Conservation (phyloP, 139 green algal species). For the Coelastrella sp. region DNA sequence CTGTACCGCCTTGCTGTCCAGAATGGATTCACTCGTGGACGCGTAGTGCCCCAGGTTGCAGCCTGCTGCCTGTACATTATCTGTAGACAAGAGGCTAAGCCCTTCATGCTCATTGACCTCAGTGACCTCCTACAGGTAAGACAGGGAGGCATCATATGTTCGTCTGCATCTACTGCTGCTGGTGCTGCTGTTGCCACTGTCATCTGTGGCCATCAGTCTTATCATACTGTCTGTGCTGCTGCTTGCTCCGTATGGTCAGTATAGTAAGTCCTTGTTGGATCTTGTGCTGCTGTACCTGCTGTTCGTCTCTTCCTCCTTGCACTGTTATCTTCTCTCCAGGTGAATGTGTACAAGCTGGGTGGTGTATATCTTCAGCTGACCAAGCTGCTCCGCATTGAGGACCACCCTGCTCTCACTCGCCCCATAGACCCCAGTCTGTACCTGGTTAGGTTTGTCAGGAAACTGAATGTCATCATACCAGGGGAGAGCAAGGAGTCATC, state of each 20-base stretch:
- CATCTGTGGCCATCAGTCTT: neutral
- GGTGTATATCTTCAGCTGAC: conserved; percentile 94
- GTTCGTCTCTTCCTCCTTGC: too few species aligned
- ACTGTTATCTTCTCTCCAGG: neutral
- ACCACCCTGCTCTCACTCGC: conserved; percentile 85
- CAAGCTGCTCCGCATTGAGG: conserved; percentile 88
- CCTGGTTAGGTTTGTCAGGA: conserved; percentile 93
- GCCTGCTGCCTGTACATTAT: conserved; percentile 96
- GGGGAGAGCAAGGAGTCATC: neutral
- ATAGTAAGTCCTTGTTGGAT: neutral
- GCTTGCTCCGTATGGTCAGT: neutral
- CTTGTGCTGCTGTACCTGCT: neutral
- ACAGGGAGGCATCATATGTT: neutral
- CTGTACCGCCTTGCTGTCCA: conserved; percentile 92
- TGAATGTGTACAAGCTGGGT: conserved; percentile 66
- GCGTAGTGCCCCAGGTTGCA: conserved; percentile 91
- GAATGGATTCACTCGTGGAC: conserved; percentile 92
- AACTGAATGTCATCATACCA: conserved; percentile 56
- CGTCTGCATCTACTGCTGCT: neutral
- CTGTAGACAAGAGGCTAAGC: conserved; percentile 92
- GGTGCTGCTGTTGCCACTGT: neutral
- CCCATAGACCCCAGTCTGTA: conserved; percentile 96
- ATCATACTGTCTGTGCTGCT: neutral
- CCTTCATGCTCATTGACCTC: conserved; percentile 99
- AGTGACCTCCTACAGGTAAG: conserved; percentile 70